phyloP scores from a whole-genome alignment of 495 filamentous ascomycete species.

The Tuber aestivum region DNA sequence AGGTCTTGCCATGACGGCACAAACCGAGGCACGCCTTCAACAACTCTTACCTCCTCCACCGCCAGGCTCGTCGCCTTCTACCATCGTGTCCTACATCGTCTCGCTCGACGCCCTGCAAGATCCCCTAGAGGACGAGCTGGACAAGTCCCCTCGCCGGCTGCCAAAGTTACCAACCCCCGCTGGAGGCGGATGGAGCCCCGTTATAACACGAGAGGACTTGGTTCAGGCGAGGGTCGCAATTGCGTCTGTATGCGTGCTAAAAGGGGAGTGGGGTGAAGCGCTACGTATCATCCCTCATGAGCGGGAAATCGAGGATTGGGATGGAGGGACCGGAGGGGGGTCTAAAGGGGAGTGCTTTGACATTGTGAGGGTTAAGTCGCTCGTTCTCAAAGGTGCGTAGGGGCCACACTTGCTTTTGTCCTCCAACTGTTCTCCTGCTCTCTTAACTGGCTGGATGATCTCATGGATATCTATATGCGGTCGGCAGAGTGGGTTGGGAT shows the following conservation, averaged over 20 bases:
- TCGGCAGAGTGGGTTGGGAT: conserved; percentile 26
- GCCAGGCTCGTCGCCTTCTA: conserved; percentile 19
- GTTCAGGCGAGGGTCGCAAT: conserved; percentile 34
- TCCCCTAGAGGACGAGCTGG: conserved; percentile 29
- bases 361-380: conserved; percentile 39
- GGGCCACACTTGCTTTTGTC: not conserved
- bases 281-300: conserved; percentile 28
- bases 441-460: conserved; percentile 33
- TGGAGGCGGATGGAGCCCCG: conserved; percentile 30
- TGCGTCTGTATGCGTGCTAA: conserved; percentile 34
- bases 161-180: conserved; percentile 36
- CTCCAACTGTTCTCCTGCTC: not conserved
- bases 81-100: conserved; percentile 35
- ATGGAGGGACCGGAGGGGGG: conserved; percentile 23
- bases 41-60: conserved; percentile 32
- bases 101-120: conserved; percentile 35
- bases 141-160: conserved; percentile 11
- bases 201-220: conserved; percentile 34
- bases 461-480: conserved; percentile 25
- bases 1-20: conserved; percentile 37
- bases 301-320: conserved; percentile 32
- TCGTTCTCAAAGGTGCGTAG: conserved; percentile 42
- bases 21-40: conserved; percentile 34
- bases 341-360: conserved; percentile 37
- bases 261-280: conserved; percentile 38